phyloP scores from a whole-genome alignment of 2,329 filamentous ascomycete genomes.

The Gaeumannomyces tritici region DNA sequence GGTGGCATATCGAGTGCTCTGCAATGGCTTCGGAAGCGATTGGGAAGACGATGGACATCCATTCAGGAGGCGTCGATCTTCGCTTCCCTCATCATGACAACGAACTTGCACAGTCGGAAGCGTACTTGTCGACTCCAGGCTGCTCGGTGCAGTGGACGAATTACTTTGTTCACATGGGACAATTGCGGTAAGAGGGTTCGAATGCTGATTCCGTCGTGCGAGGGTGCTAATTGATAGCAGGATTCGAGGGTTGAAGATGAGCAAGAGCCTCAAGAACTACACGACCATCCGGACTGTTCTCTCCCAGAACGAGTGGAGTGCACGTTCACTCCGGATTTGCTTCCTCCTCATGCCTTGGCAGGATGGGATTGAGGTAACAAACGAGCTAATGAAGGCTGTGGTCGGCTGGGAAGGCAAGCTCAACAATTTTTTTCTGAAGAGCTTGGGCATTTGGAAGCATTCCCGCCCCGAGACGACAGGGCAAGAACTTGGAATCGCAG shows the following conservation, averaged over 20 bases:
- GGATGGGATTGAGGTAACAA: conserved; percentile 61
- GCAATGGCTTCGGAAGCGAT: conserved; percentile 62
- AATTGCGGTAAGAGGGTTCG: conserved; percentile 19
- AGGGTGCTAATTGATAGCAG: conserved; percentile 18
- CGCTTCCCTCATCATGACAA: conserved; percentile 40
- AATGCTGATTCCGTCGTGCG: neutral
- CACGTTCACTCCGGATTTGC: conserved; percentile 55
- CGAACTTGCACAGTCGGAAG: conserved; percentile 63
- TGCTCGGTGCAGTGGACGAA: conserved; percentile 56
- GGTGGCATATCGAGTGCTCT: conserved; percentile 69
- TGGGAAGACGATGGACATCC: conserved; percentile 58
- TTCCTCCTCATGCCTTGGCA: conserved; percentile 62
- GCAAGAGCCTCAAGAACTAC: conserved; percentile 65
- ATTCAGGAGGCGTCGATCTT: conserved; percentile 63
- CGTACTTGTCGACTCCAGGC: conserved; percentile 42
- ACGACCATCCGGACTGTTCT: conserved; percentile 60
- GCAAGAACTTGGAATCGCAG: conserved; percentile 11
- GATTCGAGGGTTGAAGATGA: conserved; percentile 64
- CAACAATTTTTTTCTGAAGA: conserved; percentile 34
- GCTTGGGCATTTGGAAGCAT: conserved; percentile 13
- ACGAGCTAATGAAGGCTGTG: conserved; percentile 50
- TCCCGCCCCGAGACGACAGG: conserved; percentile 8
- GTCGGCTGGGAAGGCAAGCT: conserved; percentile 55
- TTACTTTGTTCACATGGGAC: conserved; percentile 68
- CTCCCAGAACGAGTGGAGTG: conserved; percentile 51